These are phyloP conservation scores for Hygrocybe punicea DNA, from an alignment of 768 basidiomycete genomes.

Conservation along the genomic window DNA sequence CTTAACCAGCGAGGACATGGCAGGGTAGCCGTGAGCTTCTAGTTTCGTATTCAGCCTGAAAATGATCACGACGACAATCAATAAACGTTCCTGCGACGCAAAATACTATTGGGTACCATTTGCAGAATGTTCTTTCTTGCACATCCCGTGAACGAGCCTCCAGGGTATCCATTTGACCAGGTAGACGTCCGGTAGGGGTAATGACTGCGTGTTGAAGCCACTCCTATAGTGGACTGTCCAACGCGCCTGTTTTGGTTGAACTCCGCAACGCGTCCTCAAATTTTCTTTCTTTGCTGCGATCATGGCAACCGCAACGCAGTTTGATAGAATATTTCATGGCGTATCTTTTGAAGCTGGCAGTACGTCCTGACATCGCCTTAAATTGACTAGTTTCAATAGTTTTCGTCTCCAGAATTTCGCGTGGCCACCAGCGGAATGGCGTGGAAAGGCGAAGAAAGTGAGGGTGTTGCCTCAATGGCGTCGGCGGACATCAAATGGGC, in stretches of 20 bases:
- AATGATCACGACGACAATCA: conserved; percentile 8
- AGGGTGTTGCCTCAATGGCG: conserved; percentile 59
- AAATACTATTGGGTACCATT: conserved; percentile 56
- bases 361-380: conserved; percentile 43
- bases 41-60: conserved; percentile 93
- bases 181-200: neutral
- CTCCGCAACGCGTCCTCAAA: conserved; percentile 6
- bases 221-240: neutral
- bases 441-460: conserved; percentile 80
- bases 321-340: conserved; percentile 80
- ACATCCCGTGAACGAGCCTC: conserved; percentile 61
- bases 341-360: conserved; percentile 73
- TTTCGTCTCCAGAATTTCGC: conserved; percentile 68
- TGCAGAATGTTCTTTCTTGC: conserved; percentile 84
- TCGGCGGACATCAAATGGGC: conserved; percentile 80
- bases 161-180: conserved; percentile 50
- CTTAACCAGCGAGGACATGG: conserved; percentile 83
- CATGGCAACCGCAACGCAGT: conserved; percentile 59
- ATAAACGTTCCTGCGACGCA: neutral
- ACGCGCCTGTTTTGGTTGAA: neutral
- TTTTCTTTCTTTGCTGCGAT: neutral
- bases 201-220: too few species aligned
- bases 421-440: conserved; percentile 88
- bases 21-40: conserved; percentile 76
- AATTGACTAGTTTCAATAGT: conserved; percentile 12